Conservation (phyloP, 1,139 yeast genomes). For the Taphrina communis region DNA sequence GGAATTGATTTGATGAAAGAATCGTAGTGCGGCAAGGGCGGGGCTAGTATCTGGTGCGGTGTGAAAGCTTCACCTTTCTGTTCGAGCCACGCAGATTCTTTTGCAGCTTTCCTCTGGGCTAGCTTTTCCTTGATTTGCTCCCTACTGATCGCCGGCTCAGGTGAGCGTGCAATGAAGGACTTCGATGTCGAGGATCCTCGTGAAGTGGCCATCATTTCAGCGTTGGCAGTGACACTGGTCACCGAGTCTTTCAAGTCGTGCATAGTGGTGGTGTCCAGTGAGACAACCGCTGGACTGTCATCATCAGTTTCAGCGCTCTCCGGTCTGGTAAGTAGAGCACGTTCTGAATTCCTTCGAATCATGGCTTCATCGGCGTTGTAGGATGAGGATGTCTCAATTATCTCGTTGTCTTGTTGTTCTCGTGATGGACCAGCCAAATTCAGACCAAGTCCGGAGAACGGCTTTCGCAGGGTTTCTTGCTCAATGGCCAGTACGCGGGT, state of each 20-base stretch:
- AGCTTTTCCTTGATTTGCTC: constrained; percentile 21
- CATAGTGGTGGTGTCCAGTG: not conserved
- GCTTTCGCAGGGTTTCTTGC: constrained; percentile 26
- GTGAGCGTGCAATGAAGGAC: constrained; percentile 5
- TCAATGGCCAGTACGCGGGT: constrained; percentile 20
- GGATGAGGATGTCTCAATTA: not conserved
- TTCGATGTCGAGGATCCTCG: not conserved
- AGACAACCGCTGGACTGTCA: not conserved
- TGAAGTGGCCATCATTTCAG: not conserved
- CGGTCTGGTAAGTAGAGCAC: not conserved
- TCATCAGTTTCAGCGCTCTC: not conserved
- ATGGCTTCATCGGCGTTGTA: constrained; percentile 31
- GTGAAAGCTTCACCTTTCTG: constrained; percentile 1
- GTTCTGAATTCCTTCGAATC: constrained; percentile 17
- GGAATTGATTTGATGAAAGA: constrained; percentile 1
- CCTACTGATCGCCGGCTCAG: constrained; percentile 38
- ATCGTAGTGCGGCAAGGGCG: constrained; percentile 30
- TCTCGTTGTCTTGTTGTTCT: not conserved
- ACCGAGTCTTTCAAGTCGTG: not conserved
- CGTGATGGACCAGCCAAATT: constrained; percentile 11
- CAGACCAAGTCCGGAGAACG: constrained; percentile 32
- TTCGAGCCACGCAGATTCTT: not conserved
- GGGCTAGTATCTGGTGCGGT: constrained; percentile 24
- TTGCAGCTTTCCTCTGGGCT: constrained; percentile 35
- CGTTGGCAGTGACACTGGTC: too few relatives aligned